phyloP scores from a whole-genome alignment of 2,329 filamentous ascomycete species.

The Stachybotrys chartarum region DNA sequence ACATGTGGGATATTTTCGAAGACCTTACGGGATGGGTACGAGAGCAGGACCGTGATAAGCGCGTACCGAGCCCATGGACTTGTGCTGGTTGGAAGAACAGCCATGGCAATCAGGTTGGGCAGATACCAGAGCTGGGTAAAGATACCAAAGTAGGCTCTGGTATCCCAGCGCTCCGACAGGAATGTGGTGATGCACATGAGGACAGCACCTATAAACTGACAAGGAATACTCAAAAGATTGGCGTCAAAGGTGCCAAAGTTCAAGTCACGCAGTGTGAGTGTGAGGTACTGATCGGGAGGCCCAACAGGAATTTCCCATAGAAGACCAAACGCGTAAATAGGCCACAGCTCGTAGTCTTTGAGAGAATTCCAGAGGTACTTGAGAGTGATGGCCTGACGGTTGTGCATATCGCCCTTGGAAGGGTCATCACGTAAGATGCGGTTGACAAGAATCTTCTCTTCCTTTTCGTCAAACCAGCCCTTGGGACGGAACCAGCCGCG shows the following conservation, averaged over 20 bases:
- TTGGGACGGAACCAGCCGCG: slow-evolving; percentile 39
- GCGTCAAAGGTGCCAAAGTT: slow-evolving; percentile 35
- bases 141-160: slow-evolving; percentile 19
- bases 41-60: slow-evolving; percentile 21
- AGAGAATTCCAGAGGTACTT: slow-evolving; percentile 37
- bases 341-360: slow-evolving; percentile 49
- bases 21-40: slow-evolving; percentile 20
- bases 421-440: slow-evolving; percentile 48
- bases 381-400: slow-evolving; percentile 42
- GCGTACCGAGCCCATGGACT: slow-evolving; percentile 22
- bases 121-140: slow-evolving; percentile 26
- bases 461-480: slow-evolving; percentile 50
- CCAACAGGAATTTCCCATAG: slow-evolving; percentile 29
- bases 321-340: slow-evolving; percentile 41
- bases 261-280: slow-evolving; percentile 31
- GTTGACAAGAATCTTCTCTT: slow-evolving; percentile 53
- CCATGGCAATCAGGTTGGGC: slow-evolving; percentile 22
- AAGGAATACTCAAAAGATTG: slow-evolving; percentile 39
- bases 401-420: slow-evolving; percentile 47
- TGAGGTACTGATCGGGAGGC: slow-evolving; percentile 34
- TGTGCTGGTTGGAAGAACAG: slow-evolving; percentile 16
- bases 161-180: slow-evolving; percentile 20
- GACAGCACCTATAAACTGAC: neutral
- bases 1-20: neutral
- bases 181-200: slow-evolving; percentile 16